Base-by-base conservation (phyloP, 257 asterid genomes). In the Nicotiana obtusifolia region DNA sequence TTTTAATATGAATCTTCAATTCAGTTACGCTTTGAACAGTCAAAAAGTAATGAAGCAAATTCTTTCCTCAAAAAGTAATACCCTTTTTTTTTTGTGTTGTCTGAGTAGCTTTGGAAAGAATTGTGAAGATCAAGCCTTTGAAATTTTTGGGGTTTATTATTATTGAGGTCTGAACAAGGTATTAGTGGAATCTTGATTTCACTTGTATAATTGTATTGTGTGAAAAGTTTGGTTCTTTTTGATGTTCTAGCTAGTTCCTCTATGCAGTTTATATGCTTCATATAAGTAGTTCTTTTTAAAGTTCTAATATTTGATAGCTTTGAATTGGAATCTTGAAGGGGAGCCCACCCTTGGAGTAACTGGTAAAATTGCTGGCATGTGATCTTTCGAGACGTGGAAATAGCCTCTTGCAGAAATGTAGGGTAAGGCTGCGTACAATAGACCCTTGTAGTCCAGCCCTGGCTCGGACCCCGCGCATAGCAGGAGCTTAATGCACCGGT, bases 151-250 rank as follows among this genome's bases (percentile, higher is more conserved):
- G 57, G 77, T 41, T 41, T 41, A 41, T 41, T 41, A 11, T 16
- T 16, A 9, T 35, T 67, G 54, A 28, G 57, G 77, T 64, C 64
- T 66, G 73, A 71, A 33, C 28, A 44, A 30, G 79, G 62, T 47
- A 47, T 53, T 44, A 82, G 8, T 82, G 7, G 77, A 75, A 47
- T 30, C 57, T 49, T n/a, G 35, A 33, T 75, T 73, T 44, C 69
- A 26, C 59, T 83, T 73, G 71, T 44, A 37, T 35, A 47, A 73
- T 71, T 71, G 47, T 7, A 37, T 41, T 52, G 56, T 80, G 83
- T 82, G 82, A 65, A 87, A 82, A 85, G 82, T 54, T 86, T 54
- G 68, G 31, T 44, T 77, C 77, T 81, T 86, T 85, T 64, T 62
- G 78, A 71, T 85, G 13, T 84, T 57, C 20, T 20, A 20, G 41